Evolutionary conservation across 768 basidiomycete species (phyloP).

Genomic region (Boletus tylopilopsis): DNA sequence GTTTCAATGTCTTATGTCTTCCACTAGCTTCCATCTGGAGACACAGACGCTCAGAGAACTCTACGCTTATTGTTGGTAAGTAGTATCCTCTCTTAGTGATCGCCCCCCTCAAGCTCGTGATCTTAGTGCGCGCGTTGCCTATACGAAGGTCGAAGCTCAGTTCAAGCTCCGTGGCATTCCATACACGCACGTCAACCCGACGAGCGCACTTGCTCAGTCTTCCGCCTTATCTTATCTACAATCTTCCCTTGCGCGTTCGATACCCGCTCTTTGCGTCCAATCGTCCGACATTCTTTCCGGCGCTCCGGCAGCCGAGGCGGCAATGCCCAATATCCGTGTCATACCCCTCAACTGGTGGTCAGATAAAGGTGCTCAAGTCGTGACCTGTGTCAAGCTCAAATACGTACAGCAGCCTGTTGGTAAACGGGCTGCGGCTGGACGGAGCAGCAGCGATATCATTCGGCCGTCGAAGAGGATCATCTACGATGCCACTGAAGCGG

Average conservation of each 20-base stretch:
- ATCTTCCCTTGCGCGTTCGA: constrained; percentile 69
- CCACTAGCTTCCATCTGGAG: constrained; percentile 56
- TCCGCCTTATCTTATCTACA: constrained; percentile 55
- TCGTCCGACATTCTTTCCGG: constrained; percentile 78
- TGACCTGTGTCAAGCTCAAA: constrained; percentile 88
- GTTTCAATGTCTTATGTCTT: neutral
- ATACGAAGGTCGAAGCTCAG: constrained; percentile 83
- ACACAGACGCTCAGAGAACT: constrained; percentile 72
- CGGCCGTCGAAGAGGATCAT: constrained; percentile 86
- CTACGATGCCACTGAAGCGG: constrained; percentile 83
- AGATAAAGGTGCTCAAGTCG: constrained; percentile 71
- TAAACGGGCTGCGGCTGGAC: constrained; percentile 54
- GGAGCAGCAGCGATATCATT: constrained; percentile 52
- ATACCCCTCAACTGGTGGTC: constrained; percentile 93
- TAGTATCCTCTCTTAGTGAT: neutral
- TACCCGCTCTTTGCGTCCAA: constrained; percentile 81
- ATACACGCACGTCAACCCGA: constrained; percentile 69
- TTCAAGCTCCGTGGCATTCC: constrained; percentile 79
- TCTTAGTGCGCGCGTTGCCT: constrained; percentile 81
- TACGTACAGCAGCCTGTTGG: constrained; percentile 86
- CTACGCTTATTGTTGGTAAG: constrained; percentile 85
- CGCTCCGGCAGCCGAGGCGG: constrained; percentile 84
- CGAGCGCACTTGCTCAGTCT: constrained; percentile 36
- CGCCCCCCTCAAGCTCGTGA: neutral
- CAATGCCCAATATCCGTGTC: constrained; percentile 88